Conservation (phyloP, 257 asterid species). For the Verbascum thapsus region DNA sequence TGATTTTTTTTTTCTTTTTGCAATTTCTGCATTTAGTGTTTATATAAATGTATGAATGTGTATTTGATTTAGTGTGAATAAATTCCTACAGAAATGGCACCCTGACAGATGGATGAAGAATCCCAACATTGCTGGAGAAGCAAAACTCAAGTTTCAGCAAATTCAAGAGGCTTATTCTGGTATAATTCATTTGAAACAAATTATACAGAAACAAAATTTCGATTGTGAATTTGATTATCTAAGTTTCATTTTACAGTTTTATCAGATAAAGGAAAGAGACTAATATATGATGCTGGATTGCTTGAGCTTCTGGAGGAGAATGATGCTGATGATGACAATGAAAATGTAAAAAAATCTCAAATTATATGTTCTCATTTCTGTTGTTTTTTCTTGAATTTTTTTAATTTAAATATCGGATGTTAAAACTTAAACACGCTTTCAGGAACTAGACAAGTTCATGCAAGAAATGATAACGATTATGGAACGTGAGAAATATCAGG, state of each 20-base stretch:
- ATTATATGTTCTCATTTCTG: no score
- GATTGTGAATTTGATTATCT: neutral
- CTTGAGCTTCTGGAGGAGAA: constrained; percentile 26
- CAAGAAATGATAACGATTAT: constrained; percentile 36
- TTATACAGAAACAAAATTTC: neutral
- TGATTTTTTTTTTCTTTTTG: neutral
- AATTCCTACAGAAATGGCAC: constrained; percentile 49
- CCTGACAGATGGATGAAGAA: constrained; percentile 48
- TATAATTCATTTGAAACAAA: neutral
- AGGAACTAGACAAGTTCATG: constrained; percentile 34
- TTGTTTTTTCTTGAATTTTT: no score
- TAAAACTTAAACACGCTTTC: neutral
- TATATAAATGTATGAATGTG: neutral
- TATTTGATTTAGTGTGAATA: constrained; percentile 4
- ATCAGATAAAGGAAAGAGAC: constrained; percentile 35
- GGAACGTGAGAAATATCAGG: constrained; percentile 32
- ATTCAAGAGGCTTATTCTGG: constrained; percentile 60
- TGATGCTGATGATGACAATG: constrained; percentile 24
- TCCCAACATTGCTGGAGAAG: constrained; percentile 33
- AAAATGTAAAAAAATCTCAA: no score
- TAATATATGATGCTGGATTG: constrained; percentile 33
- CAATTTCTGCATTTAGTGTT: neutral
- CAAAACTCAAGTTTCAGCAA: constrained; percentile 43
- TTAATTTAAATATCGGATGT: no score
- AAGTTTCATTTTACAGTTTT: constrained; percentile 25